These are phyloP conservation scores for Gracilaria gracilis DNA, from an alignment of 23 red algal species.

Conservation along the genomic window DNA sequence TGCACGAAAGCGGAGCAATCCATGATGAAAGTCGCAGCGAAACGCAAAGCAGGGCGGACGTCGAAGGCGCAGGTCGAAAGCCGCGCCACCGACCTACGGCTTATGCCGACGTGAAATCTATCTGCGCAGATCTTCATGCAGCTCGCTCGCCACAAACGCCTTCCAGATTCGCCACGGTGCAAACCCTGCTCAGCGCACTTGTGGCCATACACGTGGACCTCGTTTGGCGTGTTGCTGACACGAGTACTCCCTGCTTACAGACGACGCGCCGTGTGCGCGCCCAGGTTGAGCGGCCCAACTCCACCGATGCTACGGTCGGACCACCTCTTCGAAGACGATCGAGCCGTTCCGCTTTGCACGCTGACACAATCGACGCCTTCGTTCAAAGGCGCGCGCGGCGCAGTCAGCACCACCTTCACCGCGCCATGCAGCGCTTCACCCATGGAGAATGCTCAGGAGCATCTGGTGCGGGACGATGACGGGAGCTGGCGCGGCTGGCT, in stretches of 20 bases:
- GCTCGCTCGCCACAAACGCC: not conserved
- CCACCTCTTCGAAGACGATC: not conserved
- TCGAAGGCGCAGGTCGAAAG: too few species aligned
- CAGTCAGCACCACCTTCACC: not conserved
- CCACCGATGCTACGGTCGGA: not conserved
- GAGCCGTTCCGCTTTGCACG: not conserved
- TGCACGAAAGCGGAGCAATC: slow-evolving; percentile 25
- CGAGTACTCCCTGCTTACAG: not conserved
- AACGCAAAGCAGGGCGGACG: not conserved
- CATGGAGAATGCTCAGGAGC: not conserved
- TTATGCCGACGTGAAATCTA: too few species aligned
- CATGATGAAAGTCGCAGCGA: not conserved
- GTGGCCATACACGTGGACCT: not conserved
- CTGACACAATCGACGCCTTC: slow-evolving; percentile 17
- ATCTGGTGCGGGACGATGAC: not conserved
- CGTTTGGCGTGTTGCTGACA: not conserved
- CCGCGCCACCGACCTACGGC: too few species aligned
- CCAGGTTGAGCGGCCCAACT: not conserved
- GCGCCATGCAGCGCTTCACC: not conserved
- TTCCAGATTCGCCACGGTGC: not conserved
- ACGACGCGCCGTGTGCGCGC: not conserved
- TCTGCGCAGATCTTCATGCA: not conserved
- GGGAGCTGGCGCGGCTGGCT: slow-evolving; percentile 17
- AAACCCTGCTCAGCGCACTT: not conserved
- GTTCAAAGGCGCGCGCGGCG: slow-evolving; percentile 25